Evolutionary conservation across 2,329 filamentous ascomycete genomes (phyloP).

Genomic region (Phaeoacremonium minimum): DNA sequence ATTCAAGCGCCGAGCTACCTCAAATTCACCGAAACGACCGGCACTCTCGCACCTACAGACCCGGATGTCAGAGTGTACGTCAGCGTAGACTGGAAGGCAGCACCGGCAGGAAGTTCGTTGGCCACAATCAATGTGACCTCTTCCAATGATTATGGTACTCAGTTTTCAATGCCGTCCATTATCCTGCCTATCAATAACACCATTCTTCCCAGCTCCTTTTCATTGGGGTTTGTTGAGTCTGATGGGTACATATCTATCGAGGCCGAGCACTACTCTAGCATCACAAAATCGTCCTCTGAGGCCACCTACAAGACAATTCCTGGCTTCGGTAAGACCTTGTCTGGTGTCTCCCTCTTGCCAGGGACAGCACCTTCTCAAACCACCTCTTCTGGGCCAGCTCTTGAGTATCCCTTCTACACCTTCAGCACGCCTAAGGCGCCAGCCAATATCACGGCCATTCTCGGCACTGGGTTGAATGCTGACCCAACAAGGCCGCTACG

Average conservation of each 20-base stretch:
- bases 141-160: conserved; percentile 48
- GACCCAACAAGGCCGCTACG: not conserved
- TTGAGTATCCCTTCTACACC: conserved; percentile 59
- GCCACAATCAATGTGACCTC: conserved; percentile 34
- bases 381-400: conserved; percentile 42
- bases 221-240: conserved; percentile 56
- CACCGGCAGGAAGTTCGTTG: too few relatives aligned
- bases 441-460: conserved; percentile 22
- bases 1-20: conserved; percentile 44
- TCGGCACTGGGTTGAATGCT: not conserved
- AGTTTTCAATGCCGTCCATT: conserved; percentile 35
- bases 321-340: conserved; percentile 53
- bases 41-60: conserved; percentile 41
- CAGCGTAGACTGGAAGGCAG: conserved; percentile 50
- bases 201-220: conserved; percentile 44
- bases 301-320: conserved; percentile 44
- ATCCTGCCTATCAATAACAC: conserved; percentile 51
- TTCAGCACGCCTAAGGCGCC: conserved; percentile 44
- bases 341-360: conserved; percentile 53
- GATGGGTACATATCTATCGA: conserved; percentile 54
- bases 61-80: conserved; percentile 49
- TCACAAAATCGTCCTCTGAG: conserved; percentile 21
- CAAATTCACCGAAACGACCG: conserved; percentile 41
- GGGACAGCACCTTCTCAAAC: conserved; percentile 44
- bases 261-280: conserved; percentile 44